A percentile compares a stretch with the other conserved stretches of the same genome.
phyloP scores from a whole-genome alignment of 805 yeast species.

The Lipomyces yamadae region DNA sequence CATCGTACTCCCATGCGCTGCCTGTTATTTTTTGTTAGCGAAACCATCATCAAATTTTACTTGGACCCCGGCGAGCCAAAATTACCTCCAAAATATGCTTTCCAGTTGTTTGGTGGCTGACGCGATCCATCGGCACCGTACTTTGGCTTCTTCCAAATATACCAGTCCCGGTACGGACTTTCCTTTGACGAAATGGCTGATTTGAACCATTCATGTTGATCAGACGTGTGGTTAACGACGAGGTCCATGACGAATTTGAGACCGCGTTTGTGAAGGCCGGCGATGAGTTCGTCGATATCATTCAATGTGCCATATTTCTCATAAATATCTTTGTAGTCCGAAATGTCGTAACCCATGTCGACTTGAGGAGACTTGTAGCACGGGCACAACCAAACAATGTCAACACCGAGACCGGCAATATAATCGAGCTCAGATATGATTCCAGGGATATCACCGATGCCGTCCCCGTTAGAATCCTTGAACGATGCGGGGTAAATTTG shows the following conservation, averaged over 20 bases:
- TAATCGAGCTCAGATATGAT: slow-evolving; percentile 59
- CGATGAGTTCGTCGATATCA: slow-evolving; percentile 56
- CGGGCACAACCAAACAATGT: slow-evolving; percentile 63
- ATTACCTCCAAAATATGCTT: slow-evolving; percentile 50
- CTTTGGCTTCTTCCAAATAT: slow-evolving; percentile 59
- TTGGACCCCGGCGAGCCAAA: too few species aligned
- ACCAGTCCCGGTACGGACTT: slow-evolving; percentile 66
- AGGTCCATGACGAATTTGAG: slow-evolving; percentile 60
- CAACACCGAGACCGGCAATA: slow-evolving; percentile 56
- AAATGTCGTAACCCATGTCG: slow-evolving; percentile 68
- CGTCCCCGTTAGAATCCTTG: slow-evolving; percentile 64
- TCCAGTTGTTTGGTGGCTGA: slow-evolving; percentile 65
- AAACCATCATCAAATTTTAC: too few species aligned
- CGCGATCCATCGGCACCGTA: slow-evolving; percentile 53
- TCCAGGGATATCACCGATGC: slow-evolving; percentile 62
- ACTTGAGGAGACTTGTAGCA: slow-evolving; percentile 64
- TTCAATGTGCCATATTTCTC: slow-evolving; percentile 59
- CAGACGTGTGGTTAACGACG: slow-evolving; percentile 64
- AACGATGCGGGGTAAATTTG: slow-evolving; percentile 68
- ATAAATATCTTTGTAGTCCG: slow-evolving; percentile 58
- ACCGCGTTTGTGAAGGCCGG: slow-evolving; percentile 56
- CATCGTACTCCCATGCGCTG: slow-evolving; percentile 63
- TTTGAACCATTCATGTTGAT: slow-evolving; percentile 61
- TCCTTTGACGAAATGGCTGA: slow-evolving; percentile 57
- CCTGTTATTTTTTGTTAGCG: not conserved